Conservation (phyloP, 1,139 yeast species). For the Arxiozyma heterogenica region DNA sequence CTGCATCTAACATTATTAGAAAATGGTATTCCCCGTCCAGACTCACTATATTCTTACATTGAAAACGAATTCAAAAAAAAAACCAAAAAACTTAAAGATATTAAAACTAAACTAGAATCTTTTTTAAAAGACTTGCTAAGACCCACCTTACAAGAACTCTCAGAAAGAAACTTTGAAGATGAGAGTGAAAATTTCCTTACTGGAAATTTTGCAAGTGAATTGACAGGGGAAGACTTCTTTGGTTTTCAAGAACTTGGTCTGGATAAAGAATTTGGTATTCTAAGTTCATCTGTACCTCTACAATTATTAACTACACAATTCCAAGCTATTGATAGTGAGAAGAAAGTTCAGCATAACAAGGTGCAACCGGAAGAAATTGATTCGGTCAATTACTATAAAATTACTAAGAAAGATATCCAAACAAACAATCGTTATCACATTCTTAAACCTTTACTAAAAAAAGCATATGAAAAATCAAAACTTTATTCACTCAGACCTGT, state of each 20-base stretch:
- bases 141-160: slow-evolving; percentile 69
- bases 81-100: slow-evolving; percentile 56
- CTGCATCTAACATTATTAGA: slow-evolving; percentile 60
- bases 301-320: slow-evolving; percentile 67
- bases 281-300: slow-evolving; percentile 80
- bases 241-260: slow-evolving; percentile 92
- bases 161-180: slow-evolving; percentile 74
- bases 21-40: slow-evolving; percentile 79
- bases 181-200: slow-evolving; percentile 89
- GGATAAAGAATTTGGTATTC: slow-evolving; percentile 84
- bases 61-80: slow-evolving; percentile 68
- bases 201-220: slow-evolving; percentile 86
- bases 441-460: slow-evolving; percentile 48
- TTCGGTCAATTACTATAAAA: slow-evolving; percentile 40
- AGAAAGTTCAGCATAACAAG: slow-evolving; percentile 39
- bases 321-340: slow-evolving; percentile 48
- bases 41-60: slow-evolving; percentile 62
- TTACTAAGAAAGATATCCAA: slow-evolving; percentile 46
- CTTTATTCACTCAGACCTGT: slow-evolving; percentile 32
- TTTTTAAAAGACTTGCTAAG: slow-evolving; percentile 74
- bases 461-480: slow-evolving; percentile 46
- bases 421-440: slow-evolving; percentile 40
- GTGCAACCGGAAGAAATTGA: slow-evolving; percentile 57
- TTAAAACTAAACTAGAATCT: slow-evolving; percentile 56
- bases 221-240: slow-evolving; percentile 87